Base-by-base conservation (phyloP, 495 filamentous ascomycete species). In the Sphaerosporella brunnea region DNA sequence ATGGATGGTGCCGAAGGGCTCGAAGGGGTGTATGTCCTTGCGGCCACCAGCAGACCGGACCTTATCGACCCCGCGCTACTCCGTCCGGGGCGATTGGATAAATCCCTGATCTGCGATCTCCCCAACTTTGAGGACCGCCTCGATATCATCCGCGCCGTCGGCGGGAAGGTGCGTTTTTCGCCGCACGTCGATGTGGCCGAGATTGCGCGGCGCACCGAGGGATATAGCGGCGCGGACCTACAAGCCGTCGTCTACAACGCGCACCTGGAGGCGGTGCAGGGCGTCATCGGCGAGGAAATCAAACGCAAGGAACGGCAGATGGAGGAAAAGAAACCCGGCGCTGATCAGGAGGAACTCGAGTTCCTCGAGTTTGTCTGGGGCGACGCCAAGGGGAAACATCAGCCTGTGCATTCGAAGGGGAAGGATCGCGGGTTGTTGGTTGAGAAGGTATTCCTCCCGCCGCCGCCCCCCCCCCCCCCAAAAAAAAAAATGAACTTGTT, bases 1-100 rank as follows among this genome's bases (percentile, higher is more conserved):
- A 97, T 97, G 92, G 90, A 97, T 58, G 90, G 90, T 58, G 92
- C 92, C 1, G 92, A 97, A 61, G 90, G 92, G 15, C 65, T 96
- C 3, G 82, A 78, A 0, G 92, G 92, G 0, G 90, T 97, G 1
- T 96, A 96, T 56, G 90, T 97, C 1, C 74, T 97, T 2, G 90
- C 90, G 23, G 90, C 90, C 11, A 97, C 90, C 1, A 81, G 75
- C 2, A 68, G 90, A 21, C 90, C 90, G 0, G 92, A 97, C 62
- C 61, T 96, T 4, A 96, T 97, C 36, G 90, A 97, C 58, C 88
- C 90, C 1, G 90, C 90, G 2, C 66, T 97, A 23, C 65, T 96
- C 32, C 71, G 90, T 34, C 90, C 90, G 0, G 90, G 90, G 4
- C 74, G 90, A 45, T 64, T 97, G 15, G 90, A 97, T 55, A 96